phyloP scores from a whole-genome alignment of 1,139 yeast genomes.

The Yamadazyma triangularis region DNA sequence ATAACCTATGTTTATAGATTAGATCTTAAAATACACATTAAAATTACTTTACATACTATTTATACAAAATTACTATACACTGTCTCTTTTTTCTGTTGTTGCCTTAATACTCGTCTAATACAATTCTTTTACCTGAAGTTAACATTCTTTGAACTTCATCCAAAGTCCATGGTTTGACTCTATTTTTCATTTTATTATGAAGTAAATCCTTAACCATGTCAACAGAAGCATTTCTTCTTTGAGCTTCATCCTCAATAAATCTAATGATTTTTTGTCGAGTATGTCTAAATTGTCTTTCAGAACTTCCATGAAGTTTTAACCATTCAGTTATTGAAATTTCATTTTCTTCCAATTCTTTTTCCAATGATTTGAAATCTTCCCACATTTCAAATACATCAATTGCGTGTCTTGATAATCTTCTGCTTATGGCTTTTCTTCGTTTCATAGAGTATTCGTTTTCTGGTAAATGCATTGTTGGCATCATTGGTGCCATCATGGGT shows the following conservation, averaged over 20 bases:
- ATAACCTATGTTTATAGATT: no score
- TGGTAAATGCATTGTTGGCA: not conserved
- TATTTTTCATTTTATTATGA: slow-evolving; percentile 30
- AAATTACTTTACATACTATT: no score
- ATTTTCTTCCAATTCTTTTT: slow-evolving; percentile 22
- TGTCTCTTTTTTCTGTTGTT: no score
- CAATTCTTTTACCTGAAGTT: slow-evolving; percentile 28
- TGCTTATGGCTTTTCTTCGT: slow-evolving; percentile 19
- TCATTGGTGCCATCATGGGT: slow-evolving; percentile 1
- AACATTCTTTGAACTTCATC: slow-evolving; percentile 39
- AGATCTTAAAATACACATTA: no score
- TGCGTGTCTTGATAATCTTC: slow-evolving; percentile 31
- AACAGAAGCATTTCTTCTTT: slow-evolving; percentile 16
- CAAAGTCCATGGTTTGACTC: slow-evolving; percentile 33
- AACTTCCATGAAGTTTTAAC: slow-evolving; percentile 32
- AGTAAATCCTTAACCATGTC: slow-evolving; percentile 28
- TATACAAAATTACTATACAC: no score
- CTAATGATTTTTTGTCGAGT: slow-evolving; percentile 30
- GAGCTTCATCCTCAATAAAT: slow-evolving; percentile 32
- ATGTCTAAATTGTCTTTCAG: slow-evolving; percentile 33
- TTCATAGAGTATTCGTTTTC: slow-evolving; percentile 7
- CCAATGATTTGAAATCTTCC: slow-evolving; percentile 34
- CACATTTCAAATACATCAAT: slow-evolving; percentile 33
- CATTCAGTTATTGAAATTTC: slow-evolving; percentile 31
- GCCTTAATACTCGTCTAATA: slow-evolving; percentile 16